Percentiles rank a stretch among this genome's conserved stretches.
phyloP scores from a whole-genome alignment of 2,329 filamentous ascomycete genomes.

The Apiospora marii region DNA sequence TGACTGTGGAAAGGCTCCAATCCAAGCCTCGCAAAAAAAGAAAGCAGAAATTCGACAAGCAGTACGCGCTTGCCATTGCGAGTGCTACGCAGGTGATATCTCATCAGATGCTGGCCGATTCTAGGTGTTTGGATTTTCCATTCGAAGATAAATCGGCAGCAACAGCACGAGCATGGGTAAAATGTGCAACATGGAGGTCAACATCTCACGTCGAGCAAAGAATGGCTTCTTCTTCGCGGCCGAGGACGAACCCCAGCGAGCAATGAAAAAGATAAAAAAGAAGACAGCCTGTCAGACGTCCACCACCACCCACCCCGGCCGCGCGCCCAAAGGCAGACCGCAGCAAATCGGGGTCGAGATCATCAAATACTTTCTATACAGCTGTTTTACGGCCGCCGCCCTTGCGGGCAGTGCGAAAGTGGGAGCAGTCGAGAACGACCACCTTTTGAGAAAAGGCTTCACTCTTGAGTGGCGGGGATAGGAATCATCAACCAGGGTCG shows the following conservation, averaged over 20 bases:
- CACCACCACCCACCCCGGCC: constrained; percentile 82
- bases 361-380: constrained; percentile 92
- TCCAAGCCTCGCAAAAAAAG: too few relatives aligned
- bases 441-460: constrained; percentile 64
- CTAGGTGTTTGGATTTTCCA: too few relatives aligned
- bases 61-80: too few relatives aligned
- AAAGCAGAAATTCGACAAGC: too few relatives aligned
- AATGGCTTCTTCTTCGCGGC: constrained; percentile 59
- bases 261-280: constrained; percentile 59
- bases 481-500: constrained; percentile 94
- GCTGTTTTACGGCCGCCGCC: constrained; percentile 59
- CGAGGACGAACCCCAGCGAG: constrained; percentile 53
- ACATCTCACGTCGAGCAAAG: too few relatives aligned
- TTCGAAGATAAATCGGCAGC: not conserved
- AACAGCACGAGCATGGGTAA: not conserved
- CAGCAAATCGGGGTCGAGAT: constrained; percentile 78
- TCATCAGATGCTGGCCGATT: too few relatives aligned
- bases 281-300: constrained; percentile 78
- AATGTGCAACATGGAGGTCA: too few relatives aligned
- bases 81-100: too few relatives aligned
- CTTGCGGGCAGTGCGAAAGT: constrained; percentile 68
- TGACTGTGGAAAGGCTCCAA: not conserved
- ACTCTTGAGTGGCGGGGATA: constrained; percentile 91
- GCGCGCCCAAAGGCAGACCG: constrained; percentile 78
- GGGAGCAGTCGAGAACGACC: constrained; percentile 43